Evolutionary conservation across 139 green algal species (phyloP).

Genomic region (Monoraphidium neglectum): DNA sequence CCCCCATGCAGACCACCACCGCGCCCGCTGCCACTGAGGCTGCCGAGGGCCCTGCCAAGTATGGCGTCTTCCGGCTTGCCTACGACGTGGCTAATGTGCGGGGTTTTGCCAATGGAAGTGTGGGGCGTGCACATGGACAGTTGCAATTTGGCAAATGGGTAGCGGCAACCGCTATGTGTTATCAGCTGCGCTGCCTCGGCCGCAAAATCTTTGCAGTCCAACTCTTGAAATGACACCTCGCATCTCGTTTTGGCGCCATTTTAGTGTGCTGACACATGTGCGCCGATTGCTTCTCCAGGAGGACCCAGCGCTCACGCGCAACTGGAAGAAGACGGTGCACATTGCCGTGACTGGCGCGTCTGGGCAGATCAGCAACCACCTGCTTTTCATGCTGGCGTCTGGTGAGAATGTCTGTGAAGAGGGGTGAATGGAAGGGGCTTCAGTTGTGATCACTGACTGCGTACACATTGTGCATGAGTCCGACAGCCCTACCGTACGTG

Average conservation of each 20-base stretch:
- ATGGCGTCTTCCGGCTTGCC: conserved; percentile 47
- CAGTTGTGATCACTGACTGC: not conserved
- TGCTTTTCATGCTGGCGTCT: conserved; percentile 86
- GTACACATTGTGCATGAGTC: not conserved
- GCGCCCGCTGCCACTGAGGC: too few species aligned
- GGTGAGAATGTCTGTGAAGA: too few species aligned
- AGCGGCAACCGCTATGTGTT: too few species aligned
- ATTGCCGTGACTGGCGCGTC: conserved; percentile 84
- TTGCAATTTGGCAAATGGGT: too few species aligned
- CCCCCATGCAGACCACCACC: too few species aligned
- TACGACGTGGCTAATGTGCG: conserved; percentile 44
- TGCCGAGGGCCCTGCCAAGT: conserved; percentile 14
- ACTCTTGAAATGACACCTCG: too few species aligned
- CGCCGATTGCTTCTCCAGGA: conserved; percentile 35
- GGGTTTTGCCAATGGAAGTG: too few species aligned
- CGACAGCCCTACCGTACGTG: not conserved
- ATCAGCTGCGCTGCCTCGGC: too few species aligned
- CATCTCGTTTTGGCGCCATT: too few species aligned
- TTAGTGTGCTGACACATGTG: not conserved
- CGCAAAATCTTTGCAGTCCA: too few species aligned
- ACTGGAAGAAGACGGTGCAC: conserved; percentile 75
- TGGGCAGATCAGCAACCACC: conserved; percentile 92
- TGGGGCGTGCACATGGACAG: too few species aligned
- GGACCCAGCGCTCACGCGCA: conserved; percentile 54
- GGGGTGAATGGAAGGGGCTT: not conserved